A percentile compares a stretch with the other conserved stretches of the same genome.
Conservation (phyloP, 2,329 filamentous ascomycete genomes). For the Biscogniauxia mediterranea region DNA sequence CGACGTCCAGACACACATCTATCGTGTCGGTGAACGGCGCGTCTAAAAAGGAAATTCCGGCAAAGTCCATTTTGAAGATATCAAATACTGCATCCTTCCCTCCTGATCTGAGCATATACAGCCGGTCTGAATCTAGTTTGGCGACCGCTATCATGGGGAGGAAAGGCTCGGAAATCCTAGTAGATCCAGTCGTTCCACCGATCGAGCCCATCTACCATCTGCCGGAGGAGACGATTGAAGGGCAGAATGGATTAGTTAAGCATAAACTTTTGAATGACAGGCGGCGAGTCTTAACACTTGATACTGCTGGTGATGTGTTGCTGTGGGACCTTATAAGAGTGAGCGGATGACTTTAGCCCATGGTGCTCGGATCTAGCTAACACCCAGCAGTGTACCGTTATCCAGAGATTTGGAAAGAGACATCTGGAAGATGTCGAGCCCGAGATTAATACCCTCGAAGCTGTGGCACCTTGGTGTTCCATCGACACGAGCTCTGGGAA, state of each 20-base stretch:
- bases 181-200: conserved; percentile 45
- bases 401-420: conserved; percentile 90
- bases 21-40: conserved; percentile 33
- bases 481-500: conserved; percentile 92
- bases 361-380: conserved; percentile 14
- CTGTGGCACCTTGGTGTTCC: conserved; percentile 92
- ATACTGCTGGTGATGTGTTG: conserved; percentile 91
- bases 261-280: conserved; percentile 89
- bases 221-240: conserved; percentile 83
- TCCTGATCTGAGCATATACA: conserved; percentile 41
- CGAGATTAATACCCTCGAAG: conserved; percentile 82
- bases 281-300: conserved; percentile 82
- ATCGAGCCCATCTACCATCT: conserved; percentile 65
- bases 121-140: conserved; percentile 53
- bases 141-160: conserved; percentile 42
- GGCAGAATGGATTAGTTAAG: conserved; percentile 92
- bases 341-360: conserved; percentile 25
- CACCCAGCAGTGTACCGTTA: conserved; percentile 67
- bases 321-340: conserved; percentile 92
- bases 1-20: conserved; percentile 37
- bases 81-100: conserved; percentile 83
- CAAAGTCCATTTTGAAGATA: conserved; percentile 74
- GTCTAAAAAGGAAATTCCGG: conserved; percentile 66
- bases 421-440: conserved; percentile 90
- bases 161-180: conserved; percentile 57